These are phyloP conservation scores for Pseudocercospora musae DNA, from an alignment of 2,329 filamentous ascomycete genomes.

Conservation along the genomic window DNA sequence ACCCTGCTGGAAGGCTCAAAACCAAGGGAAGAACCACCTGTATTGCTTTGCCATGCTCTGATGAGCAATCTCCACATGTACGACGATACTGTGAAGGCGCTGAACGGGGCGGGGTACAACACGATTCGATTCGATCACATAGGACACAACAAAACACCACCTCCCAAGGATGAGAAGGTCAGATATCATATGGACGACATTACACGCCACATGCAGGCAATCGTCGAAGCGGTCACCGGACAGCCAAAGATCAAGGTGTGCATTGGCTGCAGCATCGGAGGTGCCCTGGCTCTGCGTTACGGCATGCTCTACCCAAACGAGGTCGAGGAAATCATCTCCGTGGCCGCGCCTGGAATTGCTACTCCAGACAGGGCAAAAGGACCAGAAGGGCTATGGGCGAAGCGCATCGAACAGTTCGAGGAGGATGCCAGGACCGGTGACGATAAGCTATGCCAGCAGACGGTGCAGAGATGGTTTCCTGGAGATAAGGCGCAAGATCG, in stretches of 20 bases:
- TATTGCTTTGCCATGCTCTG: constrained; percentile 31
- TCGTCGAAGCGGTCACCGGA: constrained; percentile 19
- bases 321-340: constrained; percentile 23
- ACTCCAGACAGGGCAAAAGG: constrained; percentile 16
- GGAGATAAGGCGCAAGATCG: constrained; percentile 19
- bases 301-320: constrained; percentile 28
- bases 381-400: constrained; percentile 24
- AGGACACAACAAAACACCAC: constrained; percentile 27
- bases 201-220: constrained; percentile 26
- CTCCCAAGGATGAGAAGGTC: not conserved
- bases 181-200: constrained; percentile 27
- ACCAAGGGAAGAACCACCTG: constrained; percentile 3
- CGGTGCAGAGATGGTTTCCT: constrained; percentile 29
- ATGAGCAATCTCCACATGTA: constrained; percentile 32
- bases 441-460: constrained; percentile 21
- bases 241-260: constrained; percentile 21
- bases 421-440: constrained; percentile 15
- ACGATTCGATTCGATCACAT: constrained; percentile 32
- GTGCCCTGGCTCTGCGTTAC: constrained; percentile 29
- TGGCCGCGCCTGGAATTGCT: constrained; percentile 29
- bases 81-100: constrained; percentile 24
- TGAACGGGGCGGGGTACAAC: constrained; percentile 25
- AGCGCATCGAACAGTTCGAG: constrained; percentile 27
- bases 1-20: constrained; percentile 23
- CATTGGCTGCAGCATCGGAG: constrained; percentile 32